Evolutionary conservation across 441 rosid species (phyloP), one percentile per base, ranked within the genome.

Genomic region (Syzygium malaccense): DNA sequence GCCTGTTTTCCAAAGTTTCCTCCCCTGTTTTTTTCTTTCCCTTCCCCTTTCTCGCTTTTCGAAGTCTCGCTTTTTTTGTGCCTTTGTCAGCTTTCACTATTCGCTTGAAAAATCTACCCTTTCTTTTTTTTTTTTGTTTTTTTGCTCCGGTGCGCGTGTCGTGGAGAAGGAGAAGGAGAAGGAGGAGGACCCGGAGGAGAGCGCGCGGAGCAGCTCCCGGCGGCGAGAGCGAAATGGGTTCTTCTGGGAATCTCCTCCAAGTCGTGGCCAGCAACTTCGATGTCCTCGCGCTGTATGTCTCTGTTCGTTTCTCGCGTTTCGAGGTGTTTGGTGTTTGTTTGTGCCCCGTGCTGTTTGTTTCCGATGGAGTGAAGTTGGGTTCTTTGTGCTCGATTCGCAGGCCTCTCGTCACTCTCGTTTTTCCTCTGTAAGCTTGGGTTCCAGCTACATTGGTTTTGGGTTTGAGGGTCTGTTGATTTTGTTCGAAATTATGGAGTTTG

Each of bases 401-500:
- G 87, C 91, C 91, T 12, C 58, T 86, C 53, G 89, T 88, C 33
- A 83, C 88, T 86, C 89, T 90, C 28, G 88, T 88, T 58, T 90
- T 64, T 57, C 91, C 91, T 62, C 87, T 90, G 91, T 90, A 86
- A 90, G 91, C 88, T 23, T 11, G 20, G 19, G 54, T 41, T 18
- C 30, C 9, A 62, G 20, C 55, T 15, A 8, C 37, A 23, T 62
- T 60, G 45, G 9, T 26, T 83, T 23, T 3, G 58, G 58, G 26
- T 48, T 79, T 32, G 78, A 41, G 49, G 86, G n/a, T 14, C 30
- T 48, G 68, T 60, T 25, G 17, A 48, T 25, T 32, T 89, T 25
- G 41, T 26, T 33, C 49, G 23, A 8, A n/a, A 23, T 55, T 56
- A 28, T 78, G 85, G 71, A 41, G 79, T 54, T 26, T 41, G 75